These are phyloP conservation scores for Marasmius oreades DNA, from an alignment of 1,284 basidiomycete genomes.

Conservation along the genomic window DNA sequence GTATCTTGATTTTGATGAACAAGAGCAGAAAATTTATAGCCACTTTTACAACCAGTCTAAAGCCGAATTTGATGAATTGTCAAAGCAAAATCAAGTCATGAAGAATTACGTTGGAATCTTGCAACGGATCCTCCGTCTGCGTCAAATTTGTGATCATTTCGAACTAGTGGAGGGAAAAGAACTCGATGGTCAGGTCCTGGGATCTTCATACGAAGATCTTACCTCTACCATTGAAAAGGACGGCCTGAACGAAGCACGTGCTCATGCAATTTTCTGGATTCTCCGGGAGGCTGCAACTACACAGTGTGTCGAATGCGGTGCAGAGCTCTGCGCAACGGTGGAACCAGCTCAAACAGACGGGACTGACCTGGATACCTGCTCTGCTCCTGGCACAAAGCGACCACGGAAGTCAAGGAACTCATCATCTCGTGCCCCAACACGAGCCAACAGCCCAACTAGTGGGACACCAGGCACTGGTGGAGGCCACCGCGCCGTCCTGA, in stretches of 20 bases:
- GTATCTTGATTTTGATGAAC: slow-evolving; percentile 78
- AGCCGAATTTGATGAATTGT: slow-evolving; percentile 86
- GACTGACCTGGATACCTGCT: slow-evolving; percentile 41
- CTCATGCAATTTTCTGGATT: slow-evolving; percentile 76
- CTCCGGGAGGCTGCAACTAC: slow-evolving; percentile 84
- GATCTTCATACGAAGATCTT: slow-evolving; percentile 67
- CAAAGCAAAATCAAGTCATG: slow-evolving; percentile 87
- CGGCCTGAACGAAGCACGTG: slow-evolving; percentile 77
- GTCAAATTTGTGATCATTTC: slow-evolving; percentile 97
- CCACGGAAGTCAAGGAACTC: slow-evolving; percentile 57
- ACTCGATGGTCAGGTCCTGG: slow-evolving; percentile 38
- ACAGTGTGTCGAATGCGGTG: slow-evolving; percentile 83
- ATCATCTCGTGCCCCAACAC: slow-evolving; percentile 61
- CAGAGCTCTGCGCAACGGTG: slow-evolving; percentile 60
- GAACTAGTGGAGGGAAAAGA: slow-evolving; percentile 85
- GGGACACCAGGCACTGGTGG: background rate
- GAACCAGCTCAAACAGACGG: slow-evolving; percentile 37
- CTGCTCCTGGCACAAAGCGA: slow-evolving; percentile 55
- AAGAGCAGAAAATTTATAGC: slow-evolving; percentile 87
- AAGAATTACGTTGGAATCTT: slow-evolving; percentile 98
- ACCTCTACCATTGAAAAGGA: slow-evolving; percentile 72
- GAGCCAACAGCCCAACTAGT: slow-evolving; percentile 59
- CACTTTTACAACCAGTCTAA: slow-evolving; percentile 86
- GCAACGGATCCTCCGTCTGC: slow-evolving; percentile 91
- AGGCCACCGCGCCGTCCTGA: slow-evolving; percentile 62